Conservation (phyloP, 192 early-diverging fungal species). For the Dissophora globulifera region DNA sequence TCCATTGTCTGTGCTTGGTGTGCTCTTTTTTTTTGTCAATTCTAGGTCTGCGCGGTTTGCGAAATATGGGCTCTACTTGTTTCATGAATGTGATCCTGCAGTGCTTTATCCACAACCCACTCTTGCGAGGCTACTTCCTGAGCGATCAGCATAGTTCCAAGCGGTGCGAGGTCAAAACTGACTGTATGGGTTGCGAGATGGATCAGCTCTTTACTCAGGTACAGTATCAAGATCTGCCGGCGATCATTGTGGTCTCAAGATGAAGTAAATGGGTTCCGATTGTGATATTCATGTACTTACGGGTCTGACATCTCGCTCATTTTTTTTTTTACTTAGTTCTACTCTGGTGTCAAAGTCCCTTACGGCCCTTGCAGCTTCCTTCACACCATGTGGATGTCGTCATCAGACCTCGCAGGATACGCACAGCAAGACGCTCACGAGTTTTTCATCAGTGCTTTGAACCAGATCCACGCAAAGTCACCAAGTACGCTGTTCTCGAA, state of each 20-base stretch:
- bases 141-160: constrained; percentile 85
- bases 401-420: constrained; percentile 88
- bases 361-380: constrained; percentile 88
- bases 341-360: constrained; percentile 73
- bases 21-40: constrained; percentile 30
- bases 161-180: constrained; percentile 65
- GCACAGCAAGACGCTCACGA: constrained; percentile 98
- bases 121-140: constrained; percentile 91
- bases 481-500: constrained; percentile 61
- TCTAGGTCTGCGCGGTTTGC: constrained; percentile 84
- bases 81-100: constrained; percentile 97
- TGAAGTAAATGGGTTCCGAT: no score
- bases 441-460: constrained; percentile 91
- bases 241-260: no score
- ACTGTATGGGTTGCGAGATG: constrained; percentile 95
- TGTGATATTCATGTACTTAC: no score
- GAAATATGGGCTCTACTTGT: constrained; percentile 95
- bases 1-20: constrained; percentile 7
- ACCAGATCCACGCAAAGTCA: constrained; percentile 82
- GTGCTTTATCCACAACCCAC: constrained; percentile 90
- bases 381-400: constrained; percentile 89
- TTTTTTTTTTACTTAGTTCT: constrained; percentile 59
- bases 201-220: constrained; percentile 84
- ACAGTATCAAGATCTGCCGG: background rate
- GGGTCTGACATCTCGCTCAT: no score